Conservation (phyloP, 306 rosid genomes). For the Cucumis hystrix region DNA sequence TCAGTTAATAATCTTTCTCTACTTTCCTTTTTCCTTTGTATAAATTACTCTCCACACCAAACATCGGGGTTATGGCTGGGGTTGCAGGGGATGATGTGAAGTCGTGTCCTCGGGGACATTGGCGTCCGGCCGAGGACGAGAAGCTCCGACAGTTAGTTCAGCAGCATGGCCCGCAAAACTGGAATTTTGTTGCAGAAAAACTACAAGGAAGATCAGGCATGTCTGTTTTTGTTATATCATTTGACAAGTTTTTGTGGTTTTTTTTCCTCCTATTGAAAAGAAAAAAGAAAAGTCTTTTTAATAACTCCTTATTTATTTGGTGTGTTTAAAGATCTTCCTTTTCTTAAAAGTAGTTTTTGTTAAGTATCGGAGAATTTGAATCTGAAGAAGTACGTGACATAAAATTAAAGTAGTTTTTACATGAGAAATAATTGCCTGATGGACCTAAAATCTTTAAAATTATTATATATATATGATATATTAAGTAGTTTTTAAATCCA, state of each 20-base stretch:
- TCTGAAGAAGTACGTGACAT: too few relatives aligned
- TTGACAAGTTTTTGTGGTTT: background rate
- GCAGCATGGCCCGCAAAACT: conserved; percentile 75
- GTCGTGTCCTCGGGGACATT: conserved; percentile 70
- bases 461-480: too few relatives aligned
- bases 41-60: background rate
- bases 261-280: background rate
- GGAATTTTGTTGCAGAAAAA: conserved; percentile 89
- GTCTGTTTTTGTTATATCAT: background rate
- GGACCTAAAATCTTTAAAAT: too few relatives aligned
- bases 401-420: too few relatives aligned
- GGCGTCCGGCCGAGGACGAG: conserved; percentile 90
- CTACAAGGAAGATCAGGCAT: conserved; percentile 96
- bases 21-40: too few relatives aligned
- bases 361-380: too few relatives aligned
- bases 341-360: too few relatives aligned
- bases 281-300: too few relatives aligned
- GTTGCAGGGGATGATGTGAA: conserved; percentile 27
- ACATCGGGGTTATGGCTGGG: background rate
- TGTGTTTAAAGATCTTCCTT: too few relatives aligned
- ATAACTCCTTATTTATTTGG: background rate
- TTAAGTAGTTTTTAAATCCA: too few relatives aligned
- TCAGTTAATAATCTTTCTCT: background rate
- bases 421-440: too few relatives aligned
- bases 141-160: conserved; percentile 58